Base-by-base conservation (phyloP, 768 basidiomycete species). In the Phlebiopsis gigantea region DNA sequence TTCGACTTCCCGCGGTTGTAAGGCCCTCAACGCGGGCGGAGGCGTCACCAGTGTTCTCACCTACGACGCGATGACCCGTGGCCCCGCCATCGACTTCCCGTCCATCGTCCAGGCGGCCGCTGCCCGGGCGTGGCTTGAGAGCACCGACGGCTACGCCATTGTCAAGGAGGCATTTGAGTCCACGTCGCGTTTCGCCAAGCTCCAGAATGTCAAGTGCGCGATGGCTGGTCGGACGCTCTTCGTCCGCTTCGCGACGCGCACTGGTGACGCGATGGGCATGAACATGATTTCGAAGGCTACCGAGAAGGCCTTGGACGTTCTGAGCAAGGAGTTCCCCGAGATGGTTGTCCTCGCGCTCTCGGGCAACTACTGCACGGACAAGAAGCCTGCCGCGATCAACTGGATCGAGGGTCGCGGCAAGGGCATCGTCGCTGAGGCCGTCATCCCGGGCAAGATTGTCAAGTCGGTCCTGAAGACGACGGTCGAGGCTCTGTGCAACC, bases 251-350 rank as follows among this genome's bases (percentile, higher is more conserved):
- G 89, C 90, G 57, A 97, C 94, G 14, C 85, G 83, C 54, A 98
- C 97, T 0, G 97, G 95, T 28, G 96, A 98, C 66, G 96, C 97
- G 42, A 99, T 99, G 96, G 97, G 97, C 17, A 99, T 99, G 97
- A 99, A 99, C 78, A 99, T 98, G 97, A 97, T 98, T 67, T 91
- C 89, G 8, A 99, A 99, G 74, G 97, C 95, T 2, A 94, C 93
- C 9, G 97, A 98, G 76, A 90, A 90, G 72, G 94, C 94, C 21
- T 80, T 99, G 12, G 93, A 88, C 65, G 80, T 78, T 21, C 79
- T 93, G 80, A 78, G 80, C 63, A 76, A 77, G 49, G 72, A 85
- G 65, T 99, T 93, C 77, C 96, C 96, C 3, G 85, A 87, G 58
- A 98, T 98, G 95, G 71, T 84, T 55, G 84, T 93, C 42, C 80